phyloP scores from a whole-genome alignment of 2,329 filamentous ascomycete species.

The Xylariaceae sp. region DNA sequence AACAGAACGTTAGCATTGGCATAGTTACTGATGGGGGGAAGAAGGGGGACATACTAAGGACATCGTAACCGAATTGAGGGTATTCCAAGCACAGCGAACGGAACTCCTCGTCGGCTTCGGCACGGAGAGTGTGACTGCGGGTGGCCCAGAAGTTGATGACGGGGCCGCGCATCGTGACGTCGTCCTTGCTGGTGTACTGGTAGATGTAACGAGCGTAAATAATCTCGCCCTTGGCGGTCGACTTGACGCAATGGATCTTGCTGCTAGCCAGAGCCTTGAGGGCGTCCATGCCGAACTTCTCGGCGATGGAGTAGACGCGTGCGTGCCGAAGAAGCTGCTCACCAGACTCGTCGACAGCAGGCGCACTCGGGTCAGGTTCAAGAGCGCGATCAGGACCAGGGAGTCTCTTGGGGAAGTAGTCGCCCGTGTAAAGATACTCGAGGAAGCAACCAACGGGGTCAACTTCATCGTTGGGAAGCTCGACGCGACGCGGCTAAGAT shows the following conservation, averaged over 20 bases:
- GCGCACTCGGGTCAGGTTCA: constrained; percentile 61
- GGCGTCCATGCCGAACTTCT: constrained; percentile 63
- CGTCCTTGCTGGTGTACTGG: constrained; percentile 63
- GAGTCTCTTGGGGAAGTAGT: constrained; percentile 74
- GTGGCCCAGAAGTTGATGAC: constrained; percentile 89
- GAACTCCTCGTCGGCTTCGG: constrained; percentile 85
- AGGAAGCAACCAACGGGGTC: constrained; percentile 74
- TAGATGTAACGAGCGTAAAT: constrained; percentile 89
- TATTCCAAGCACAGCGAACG: constrained; percentile 78
- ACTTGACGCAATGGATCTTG: constrained; percentile 90
- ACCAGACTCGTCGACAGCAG: constrained; percentile 68
- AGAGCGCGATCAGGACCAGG: constrained; percentile 56
- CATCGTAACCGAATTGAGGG: constrained; percentile 89
- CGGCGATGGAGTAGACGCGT: constrained; percentile 80
- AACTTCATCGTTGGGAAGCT: constrained; percentile 61
- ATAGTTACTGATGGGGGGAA: constrained; percentile 5
- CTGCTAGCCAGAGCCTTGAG: constrained; percentile 74
- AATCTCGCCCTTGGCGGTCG: constrained; percentile 84
- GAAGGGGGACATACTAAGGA: constrained; percentile 59
- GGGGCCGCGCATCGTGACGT: constrained; percentile 69
- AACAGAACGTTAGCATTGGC: background rate
- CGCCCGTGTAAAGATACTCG: constrained; percentile 77
- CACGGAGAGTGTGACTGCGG: constrained; percentile 70
- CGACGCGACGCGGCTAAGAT: constrained; percentile 57
- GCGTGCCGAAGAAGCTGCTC: constrained; percentile 83